Percentiles rank a stretch among this genome's conserved stretches.
Conservation (phyloP, 495 filamentous ascomycete genomes). For the Trypethelium eluteriae region DNA sequence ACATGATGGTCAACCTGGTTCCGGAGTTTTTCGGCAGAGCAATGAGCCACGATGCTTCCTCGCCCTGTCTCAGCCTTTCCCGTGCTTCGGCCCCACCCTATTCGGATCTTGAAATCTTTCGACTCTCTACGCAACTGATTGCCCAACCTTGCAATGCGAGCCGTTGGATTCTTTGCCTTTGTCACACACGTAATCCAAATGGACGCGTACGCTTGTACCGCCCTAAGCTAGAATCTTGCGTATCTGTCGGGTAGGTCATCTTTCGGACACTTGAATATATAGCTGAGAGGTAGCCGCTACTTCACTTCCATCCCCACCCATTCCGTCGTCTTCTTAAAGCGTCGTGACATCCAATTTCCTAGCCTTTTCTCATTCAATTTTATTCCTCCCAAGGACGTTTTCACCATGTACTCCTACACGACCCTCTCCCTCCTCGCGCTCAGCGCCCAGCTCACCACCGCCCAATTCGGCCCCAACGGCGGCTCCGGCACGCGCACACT, state of each 20-base stretch:
- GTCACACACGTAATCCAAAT: background rate
- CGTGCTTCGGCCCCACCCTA: background rate
- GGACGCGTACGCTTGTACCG: constrained; percentile 3
- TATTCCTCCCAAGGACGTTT: background rate
- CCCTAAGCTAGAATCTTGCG: background rate
- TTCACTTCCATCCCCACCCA: background rate
- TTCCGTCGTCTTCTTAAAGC: background rate
- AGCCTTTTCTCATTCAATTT: background rate
- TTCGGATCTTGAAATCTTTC: background rate
- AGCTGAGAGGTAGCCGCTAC: background rate
- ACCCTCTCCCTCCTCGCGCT: background rate
- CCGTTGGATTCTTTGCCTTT: background rate
- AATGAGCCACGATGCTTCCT: background rate
- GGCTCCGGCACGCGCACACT: background rate
- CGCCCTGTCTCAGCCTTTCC: background rate
- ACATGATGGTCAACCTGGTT: background rate
- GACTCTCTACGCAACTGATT: background rate
- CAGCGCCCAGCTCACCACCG: background rate
- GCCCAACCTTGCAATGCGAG: background rate
- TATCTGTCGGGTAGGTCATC: background rate
- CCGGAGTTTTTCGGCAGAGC: background rate
- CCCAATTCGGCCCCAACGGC: constrained; percentile 1
- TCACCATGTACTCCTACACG: background rate
- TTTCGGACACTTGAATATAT: background rate
- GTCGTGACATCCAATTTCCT: background rate